Base-by-base conservation (phyloP, 2,329 filamentous ascomycete genomes). In the Aspergillus tubingensis region DNA sequence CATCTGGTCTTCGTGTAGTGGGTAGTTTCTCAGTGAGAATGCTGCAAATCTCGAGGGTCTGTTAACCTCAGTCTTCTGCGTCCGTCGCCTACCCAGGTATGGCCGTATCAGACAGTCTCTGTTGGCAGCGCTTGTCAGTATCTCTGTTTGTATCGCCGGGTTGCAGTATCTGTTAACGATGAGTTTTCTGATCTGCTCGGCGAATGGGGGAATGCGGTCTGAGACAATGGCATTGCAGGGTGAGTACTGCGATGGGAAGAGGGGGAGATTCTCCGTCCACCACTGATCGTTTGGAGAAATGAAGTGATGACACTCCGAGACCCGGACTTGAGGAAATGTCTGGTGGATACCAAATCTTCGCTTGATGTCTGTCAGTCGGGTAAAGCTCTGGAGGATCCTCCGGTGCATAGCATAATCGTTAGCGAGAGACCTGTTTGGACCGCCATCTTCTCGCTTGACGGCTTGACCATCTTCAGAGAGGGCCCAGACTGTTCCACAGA, bases 1-100 rank as follows among this genome's bases (percentile, higher is more conserved):
- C 69, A 85, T 79, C 58, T 86, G 80, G 57, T 86, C 78, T 0
- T 81, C 15, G 60, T 84, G 76, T 0, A 86, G 73, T 0, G 79
- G 79, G 19, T 79, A 81, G 58, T 86, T 86, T 1, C 80, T 75
- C 0, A 86, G 68, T 5, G 71, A 75, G 52, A 79, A 76, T 3
- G 62, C 66, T 3, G 54, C 64, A 39, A 70, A 73, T 21, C 62
- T 54, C 0, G 71, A 72, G 1, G 8, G 17, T 7, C 15, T 59
- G n/a, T 10, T 47, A 57, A n/a, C 23, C 2, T 15, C 41, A 54
- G 21, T 54, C 19, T 7, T 10, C n/a, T 59, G 53, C 1, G 25
- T 65, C 7, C 71, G 64, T 36, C 69, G 62, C 21, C 76, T 74
- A 6, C 83, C 83, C 0, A 86, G 68, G 52, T 85, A 85, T 0